These are phyloP conservation scores for Cairneyella variabilis DNA, from an alignment of 495 filamentous ascomycete genomes.

Conservation along the genomic window DNA sequence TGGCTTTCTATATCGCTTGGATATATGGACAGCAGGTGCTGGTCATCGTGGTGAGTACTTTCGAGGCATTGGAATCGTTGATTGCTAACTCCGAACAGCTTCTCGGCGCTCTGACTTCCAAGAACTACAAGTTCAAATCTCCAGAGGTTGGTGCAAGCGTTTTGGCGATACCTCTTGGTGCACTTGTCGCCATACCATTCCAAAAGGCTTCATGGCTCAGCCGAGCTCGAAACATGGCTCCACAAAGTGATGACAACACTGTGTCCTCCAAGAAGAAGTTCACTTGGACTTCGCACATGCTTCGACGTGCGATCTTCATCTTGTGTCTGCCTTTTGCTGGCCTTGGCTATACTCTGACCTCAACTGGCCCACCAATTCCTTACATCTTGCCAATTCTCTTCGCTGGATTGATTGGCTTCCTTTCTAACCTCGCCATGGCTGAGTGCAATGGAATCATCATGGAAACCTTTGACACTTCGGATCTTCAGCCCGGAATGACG, in stretches of 20 bases:
- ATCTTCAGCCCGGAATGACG: slow-evolving; percentile 57
- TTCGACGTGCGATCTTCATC: slow-evolving; percentile 62
- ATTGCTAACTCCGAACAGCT: slow-evolving; percentile 39
- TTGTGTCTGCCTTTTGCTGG: slow-evolving; percentile 60
- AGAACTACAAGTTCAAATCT: slow-evolving; percentile 56
- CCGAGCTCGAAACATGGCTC: slow-evolving; percentile 50
- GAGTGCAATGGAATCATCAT: slow-evolving; percentile 75
- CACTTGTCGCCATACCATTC: slow-evolving; percentile 63
- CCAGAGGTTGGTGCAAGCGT: slow-evolving; percentile 61
- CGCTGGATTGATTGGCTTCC: slow-evolving; percentile 61
- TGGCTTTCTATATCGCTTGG: slow-evolving; percentile 71
- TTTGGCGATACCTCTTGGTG: slow-evolving; percentile 59
- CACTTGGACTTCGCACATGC: slow-evolving; percentile 63
- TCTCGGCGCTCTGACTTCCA: slow-evolving; percentile 61
- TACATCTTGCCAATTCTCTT: slow-evolving; percentile 62
- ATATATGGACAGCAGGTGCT: slow-evolving; percentile 70
- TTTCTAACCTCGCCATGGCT: slow-evolving; percentile 67
- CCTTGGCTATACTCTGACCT: slow-evolving; percentile 59
- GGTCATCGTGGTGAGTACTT: slow-evolving; percentile 51
- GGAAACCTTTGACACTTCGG: slow-evolving; percentile 76
- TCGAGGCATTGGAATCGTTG: not conserved
- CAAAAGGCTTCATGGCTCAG: slow-evolving; percentile 66
- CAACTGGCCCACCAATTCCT: slow-evolving; percentile 51
- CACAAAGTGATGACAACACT: slow-evolving; percentile 55
- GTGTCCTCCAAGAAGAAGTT: slow-evolving; percentile 50